Percentiles rank a stretch among this genome's conserved stretches.
Evolutionary conservation across 2,329 filamentous ascomycete genomes (phyloP).

Genomic region (Clarireedia paspali): DNA sequence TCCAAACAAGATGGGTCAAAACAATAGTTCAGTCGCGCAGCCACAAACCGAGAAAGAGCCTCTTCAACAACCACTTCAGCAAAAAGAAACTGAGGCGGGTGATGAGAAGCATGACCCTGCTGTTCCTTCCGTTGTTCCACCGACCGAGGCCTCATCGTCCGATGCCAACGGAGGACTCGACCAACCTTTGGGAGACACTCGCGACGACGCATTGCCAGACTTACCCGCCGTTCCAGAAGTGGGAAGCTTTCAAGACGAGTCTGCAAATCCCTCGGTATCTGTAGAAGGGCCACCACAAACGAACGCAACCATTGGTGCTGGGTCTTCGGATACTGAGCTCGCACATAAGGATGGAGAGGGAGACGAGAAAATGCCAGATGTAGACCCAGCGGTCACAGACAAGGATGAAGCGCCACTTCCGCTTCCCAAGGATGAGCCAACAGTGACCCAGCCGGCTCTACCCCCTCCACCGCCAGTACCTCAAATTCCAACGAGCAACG

Average conservation of each 20-base stretch:
- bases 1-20: constrained; percentile 12
- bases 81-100: constrained; percentile 12
- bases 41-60: constrained; percentile 25
- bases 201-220: constrained; percentile 27
- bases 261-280: constrained; percentile 14
- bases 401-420: constrained; percentile 20
- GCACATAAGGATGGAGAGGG: constrained; percentile 21
- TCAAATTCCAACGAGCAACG: constrained; percentile 17
- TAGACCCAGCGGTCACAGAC: constrained; percentile 17
- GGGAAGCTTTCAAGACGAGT: constrained; percentile 18
- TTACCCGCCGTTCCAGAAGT: constrained; percentile 26
- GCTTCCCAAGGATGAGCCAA: constrained; percentile 17
- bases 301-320: neutral
- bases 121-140: constrained; percentile 9
- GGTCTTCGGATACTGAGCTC: constrained; percentile 1
- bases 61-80: constrained; percentile 15
- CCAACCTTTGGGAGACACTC: constrained; percentile 12
- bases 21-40: constrained; percentile 10
- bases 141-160: constrained; percentile 4
- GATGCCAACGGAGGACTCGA: constrained; percentile 20
- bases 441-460: constrained; percentile 15
- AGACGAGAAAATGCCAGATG: constrained; percentile 21
- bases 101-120: constrained; percentile 11
- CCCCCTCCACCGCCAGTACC: constrained; percentile 22
- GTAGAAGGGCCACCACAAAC: constrained; percentile 6